Conservation (phyloP, 2,329 filamentous ascomycete species). For the Cucurbitaria berberidis region DNA sequence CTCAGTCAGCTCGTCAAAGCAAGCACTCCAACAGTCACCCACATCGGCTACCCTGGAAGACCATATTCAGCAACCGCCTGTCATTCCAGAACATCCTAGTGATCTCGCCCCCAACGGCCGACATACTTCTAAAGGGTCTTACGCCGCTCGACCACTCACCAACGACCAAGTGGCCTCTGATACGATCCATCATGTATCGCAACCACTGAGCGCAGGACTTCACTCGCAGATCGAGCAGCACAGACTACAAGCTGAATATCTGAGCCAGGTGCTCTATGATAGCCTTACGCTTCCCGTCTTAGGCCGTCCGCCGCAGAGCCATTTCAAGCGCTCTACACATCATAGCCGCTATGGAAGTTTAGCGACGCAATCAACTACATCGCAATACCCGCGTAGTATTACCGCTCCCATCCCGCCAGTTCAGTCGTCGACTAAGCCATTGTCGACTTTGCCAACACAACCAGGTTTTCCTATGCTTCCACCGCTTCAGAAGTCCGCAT, state of each 20-base stretch:
- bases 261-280: conserved; percentile 34
- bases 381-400: conserved; percentile 13
- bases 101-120: not conserved
- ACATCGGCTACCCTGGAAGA: not conserved
- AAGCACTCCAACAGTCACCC: conserved; percentile 10
- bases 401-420: conserved; percentile 8
- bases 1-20: conserved; percentile 21
- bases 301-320: conserved; percentile 3
- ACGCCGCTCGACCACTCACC: not conserved
- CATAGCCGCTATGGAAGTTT: conserved; percentile 12
- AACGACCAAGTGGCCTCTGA: not conserved
- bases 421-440: not conserved
- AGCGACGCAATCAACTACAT: conserved; percentile 6
- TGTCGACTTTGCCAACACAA: not conserved
- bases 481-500: not conserved
- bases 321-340: conserved; percentile 1
- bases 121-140: not conserved
- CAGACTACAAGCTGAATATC: conserved; percentile 28
- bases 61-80: not conserved
- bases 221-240: conserved; percentile 19
- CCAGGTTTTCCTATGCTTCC: not conserved
- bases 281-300: conserved; percentile 4
- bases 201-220: conserved; percentile 1
- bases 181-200: conserved; percentile 5
- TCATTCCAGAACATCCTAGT: not conserved